Evolutionary conservation across 257 asterid species (phyloP), one percentile per base, ranked within the genome.

Genomic region (Nyctanthes arbortristis): DNA sequence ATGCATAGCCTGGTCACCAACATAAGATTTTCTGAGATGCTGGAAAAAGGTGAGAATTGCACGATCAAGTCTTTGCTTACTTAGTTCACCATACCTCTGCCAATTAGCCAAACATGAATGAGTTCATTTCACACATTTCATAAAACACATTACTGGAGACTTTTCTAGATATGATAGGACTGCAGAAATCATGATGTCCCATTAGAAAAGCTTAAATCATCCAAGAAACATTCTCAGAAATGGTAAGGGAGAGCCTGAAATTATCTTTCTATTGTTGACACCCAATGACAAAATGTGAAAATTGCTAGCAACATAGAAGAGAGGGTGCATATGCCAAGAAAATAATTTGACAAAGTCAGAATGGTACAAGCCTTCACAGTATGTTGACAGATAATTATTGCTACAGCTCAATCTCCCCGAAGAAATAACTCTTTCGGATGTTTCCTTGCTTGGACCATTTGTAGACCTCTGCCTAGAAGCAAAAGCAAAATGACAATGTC

Each of bases 1-100:
- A 78, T 91, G 99, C 92, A 94, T 91, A 65, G 99, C 96, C 77
- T 89, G 96, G 77, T 94, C 97, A 57, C 97, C 99, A 65, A 94
- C 97, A 71, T 94, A 91, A 40, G 96, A 86, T 79, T 82, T 94
- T 78, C 97, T 89, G 61, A 94, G 89, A 78, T 81, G 86, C 79
- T 91, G 99, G 77, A 94, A 94, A 81, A 94, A 94, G 11, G 89
- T 80, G 61, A 94, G 95, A 79, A 94, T 87, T 77, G 99, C 97
- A 35, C 93, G 89, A 82, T 94, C 99, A 73, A 94, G 96, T 70
- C 99, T 85, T 67, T 91, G 99, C 73, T 91, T 94, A 88, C 92
- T 94, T 54, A 86, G 35, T 75, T 91, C 97, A 59, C 90, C 79
- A 81, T 91, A 89, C 82, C 99, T 85, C 99, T 94, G 96, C 76